Percentiles rank a stretch among this genome's conserved stretches.
Conservation (phyloP, 108 stramenopile species). For the Nannochloropsis gaditana region DNA sequence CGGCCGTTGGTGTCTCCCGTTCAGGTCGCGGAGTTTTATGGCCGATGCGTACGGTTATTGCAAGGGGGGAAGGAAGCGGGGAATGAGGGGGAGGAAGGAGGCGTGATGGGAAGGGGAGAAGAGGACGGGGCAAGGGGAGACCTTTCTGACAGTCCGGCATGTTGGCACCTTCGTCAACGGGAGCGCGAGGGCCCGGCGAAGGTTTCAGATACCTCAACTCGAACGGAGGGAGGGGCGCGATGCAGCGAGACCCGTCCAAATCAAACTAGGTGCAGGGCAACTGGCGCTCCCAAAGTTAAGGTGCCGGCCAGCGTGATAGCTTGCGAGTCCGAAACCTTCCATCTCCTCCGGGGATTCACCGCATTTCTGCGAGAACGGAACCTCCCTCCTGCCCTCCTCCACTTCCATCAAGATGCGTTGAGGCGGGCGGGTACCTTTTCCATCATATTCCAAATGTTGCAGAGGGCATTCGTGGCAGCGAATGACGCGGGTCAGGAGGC, state of each 20-base stretch:
- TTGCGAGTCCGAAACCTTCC: background rate
- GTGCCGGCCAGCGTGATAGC: too few relatives aligned
- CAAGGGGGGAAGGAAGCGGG: background rate
- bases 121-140: too few relatives aligned
- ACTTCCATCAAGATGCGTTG: background rate
- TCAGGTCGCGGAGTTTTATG: background rate
- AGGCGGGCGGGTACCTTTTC: background rate
- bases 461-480: background rate
- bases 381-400: background rate
- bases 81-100: background rate
- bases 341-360: background rate
- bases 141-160: too few relatives aligned
- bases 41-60: background rate
- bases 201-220: too few relatives aligned
- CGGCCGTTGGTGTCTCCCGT: background rate
- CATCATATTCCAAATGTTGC: background rate
- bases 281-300: too few relatives aligned
- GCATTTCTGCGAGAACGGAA: background rate
- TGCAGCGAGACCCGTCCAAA: too few relatives aligned
- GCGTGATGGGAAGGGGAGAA: too few relatives aligned
- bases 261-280: too few relatives aligned
- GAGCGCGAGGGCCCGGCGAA: too few relatives aligned
- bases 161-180: too few relatives aligned
- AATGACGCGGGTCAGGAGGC: background rate
- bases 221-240: too few relatives aligned